These are phyloP conservation scores for Phytophthora boehmeriae DNA, from an alignment of 352 stramenopile species.

Conservation along the genomic window DNA sequence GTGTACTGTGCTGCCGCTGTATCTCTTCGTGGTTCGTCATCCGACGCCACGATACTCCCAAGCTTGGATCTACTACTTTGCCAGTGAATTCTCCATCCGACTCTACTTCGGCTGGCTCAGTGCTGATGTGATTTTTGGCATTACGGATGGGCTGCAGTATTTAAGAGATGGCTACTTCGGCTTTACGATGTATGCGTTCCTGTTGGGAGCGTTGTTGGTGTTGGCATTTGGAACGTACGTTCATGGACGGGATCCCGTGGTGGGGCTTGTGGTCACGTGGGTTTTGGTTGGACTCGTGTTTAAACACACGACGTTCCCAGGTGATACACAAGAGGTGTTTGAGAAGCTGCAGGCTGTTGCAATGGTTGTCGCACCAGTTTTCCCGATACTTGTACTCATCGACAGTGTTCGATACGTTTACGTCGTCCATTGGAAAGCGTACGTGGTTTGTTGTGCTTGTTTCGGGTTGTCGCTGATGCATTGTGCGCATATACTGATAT, in stretches of 20 bases:
- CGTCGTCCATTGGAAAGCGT: constrained; percentile 57
- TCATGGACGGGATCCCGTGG: constrained; percentile 52
- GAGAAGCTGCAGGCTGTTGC: constrained; percentile 55
- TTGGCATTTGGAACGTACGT: constrained; percentile 54
- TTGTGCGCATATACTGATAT: background rate
- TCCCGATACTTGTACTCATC: constrained; percentile 49
- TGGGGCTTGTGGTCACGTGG: constrained; percentile 58
- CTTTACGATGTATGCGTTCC: constrained; percentile 49
- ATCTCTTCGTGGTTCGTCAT: constrained; percentile 59
- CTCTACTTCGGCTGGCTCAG: constrained; percentile 71
- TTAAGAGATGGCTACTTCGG: constrained; percentile 48
- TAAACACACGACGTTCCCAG: constrained; percentile 46
- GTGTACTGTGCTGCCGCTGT: constrained; percentile 59
- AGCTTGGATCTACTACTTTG: constrained; percentile 60
- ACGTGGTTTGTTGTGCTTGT: constrained; percentile 9
- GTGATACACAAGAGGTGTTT: constrained; percentile 45
- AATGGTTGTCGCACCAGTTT: constrained; percentile 48
- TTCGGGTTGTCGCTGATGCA: background rate
- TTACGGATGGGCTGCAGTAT: constrained; percentile 58
- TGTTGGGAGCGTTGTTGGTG: constrained; percentile 49
- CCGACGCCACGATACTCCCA: constrained; percentile 44
- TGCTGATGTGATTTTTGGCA: constrained; percentile 40
- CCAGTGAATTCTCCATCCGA: constrained; percentile 59
- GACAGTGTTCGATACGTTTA: constrained; percentile 53
- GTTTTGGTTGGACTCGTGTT: constrained; percentile 43